Percentiles rank a stretch among this genome's conserved stretches.
Evolutionary conservation across 179 eudicot species (phyloP).

Genomic region (Beta lomatogona): DNA sequence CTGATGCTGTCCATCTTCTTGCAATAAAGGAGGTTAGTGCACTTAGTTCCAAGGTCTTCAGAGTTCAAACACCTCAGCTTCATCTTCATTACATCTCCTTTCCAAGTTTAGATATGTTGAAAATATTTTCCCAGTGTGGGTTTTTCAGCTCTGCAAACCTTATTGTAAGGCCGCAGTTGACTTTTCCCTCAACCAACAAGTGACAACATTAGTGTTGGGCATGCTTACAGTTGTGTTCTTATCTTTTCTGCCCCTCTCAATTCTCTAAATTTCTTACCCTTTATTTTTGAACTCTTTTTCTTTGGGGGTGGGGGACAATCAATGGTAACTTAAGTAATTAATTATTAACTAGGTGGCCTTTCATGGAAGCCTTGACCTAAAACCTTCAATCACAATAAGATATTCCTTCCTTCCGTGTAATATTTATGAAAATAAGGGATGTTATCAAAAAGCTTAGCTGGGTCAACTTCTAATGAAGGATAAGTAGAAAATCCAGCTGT

Average conservation of each 20-base stretch:
- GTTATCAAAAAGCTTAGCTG: neutral
- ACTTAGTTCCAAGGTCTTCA: neutral
- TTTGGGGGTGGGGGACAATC: too few species aligned
- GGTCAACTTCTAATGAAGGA: neutral
- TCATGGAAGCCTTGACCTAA: too few species aligned
- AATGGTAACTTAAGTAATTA: too few species aligned
- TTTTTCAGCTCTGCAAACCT: neutral
- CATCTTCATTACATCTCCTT: neutral
- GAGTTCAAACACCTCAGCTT: neutral
- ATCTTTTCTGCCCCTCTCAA: too few species aligned
- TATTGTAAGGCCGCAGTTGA: too few species aligned
- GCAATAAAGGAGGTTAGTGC: slow-evolving; percentile 83
- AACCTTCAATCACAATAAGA: too few species aligned
- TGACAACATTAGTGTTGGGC: too few species aligned
- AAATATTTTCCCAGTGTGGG: neutral
- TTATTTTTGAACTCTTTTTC: too few species aligned
- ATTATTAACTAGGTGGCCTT: too few species aligned
- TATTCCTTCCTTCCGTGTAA: neutral
- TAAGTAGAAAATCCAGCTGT: neutral
- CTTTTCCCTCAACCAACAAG: too few species aligned
- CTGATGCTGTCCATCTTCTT: slow-evolving; percentile 98
- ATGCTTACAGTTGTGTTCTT: too few species aligned
- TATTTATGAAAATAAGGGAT: neutral
- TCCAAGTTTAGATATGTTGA: too few species aligned
- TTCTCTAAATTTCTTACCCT: neutral